Conservation (phyloP, 2,329 filamentous ascomycete species). For the Parastagonospora nodorum region DNA sequence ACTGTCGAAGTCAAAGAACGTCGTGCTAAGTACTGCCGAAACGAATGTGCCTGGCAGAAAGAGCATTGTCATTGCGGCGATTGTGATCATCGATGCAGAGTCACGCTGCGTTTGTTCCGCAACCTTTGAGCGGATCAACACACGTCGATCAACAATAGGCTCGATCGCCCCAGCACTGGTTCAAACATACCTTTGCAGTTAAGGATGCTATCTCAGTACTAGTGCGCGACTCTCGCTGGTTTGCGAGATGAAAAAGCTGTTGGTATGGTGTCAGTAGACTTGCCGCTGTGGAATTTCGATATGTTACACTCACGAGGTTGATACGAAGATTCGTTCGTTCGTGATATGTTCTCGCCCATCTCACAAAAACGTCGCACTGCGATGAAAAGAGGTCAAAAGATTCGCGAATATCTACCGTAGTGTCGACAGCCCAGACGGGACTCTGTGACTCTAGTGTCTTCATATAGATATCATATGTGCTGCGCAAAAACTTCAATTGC, state of each 20-base stretch:
- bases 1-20: conserved; percentile 20
- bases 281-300: not conserved
- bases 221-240: conserved; percentile 19
- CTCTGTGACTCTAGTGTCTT: no score
- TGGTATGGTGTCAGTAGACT: not conserved
- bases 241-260: conserved; percentile 28
- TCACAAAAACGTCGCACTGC: conserved; percentile 20
- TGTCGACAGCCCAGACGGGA: no score
- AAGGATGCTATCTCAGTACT: conserved; percentile 19
- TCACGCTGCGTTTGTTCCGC: conserved; percentile 25
- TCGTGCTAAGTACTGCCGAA: conserved; percentile 20
- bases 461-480: conserved; percentile 7
- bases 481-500: conserved; percentile 22
- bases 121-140: no score
- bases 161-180: no score
- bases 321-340: conserved; percentile 28
- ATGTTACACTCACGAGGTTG: conserved; percentile 19
- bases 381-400: conserved; percentile 19
- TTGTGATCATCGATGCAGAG: conserved; percentile 34
- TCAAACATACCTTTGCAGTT: no score
- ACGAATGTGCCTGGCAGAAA: conserved; percentile 32
- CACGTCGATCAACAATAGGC: no score
- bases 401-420: no score
- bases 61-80: conserved; percentile 31
- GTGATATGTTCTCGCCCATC: conserved; percentile 25